A percentile compares a stretch with the other conserved stretches of the same genome.
These are phyloP conservation scores for Amphirosellinia nigrospora DNA, from an alignment of 495 filamentous ascomycete species.

Conservation along the genomic window DNA sequence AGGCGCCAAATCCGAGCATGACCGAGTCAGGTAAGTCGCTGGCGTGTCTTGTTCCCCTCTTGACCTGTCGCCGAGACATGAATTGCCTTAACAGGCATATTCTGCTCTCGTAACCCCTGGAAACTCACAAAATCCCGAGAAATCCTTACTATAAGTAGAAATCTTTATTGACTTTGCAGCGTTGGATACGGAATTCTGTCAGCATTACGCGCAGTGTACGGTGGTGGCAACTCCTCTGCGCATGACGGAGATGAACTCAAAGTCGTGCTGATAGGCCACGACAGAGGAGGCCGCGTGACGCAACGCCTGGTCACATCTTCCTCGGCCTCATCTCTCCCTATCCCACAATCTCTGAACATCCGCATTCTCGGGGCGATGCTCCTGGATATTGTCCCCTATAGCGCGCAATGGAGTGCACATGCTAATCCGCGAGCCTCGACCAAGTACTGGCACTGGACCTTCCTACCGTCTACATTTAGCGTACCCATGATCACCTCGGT, in stretches of 20 bases:
- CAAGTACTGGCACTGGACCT: conserved; percentile 56
- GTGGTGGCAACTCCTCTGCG: neutral
- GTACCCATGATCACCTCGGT: conserved; percentile 48
- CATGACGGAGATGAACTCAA: conserved; percentile 15
- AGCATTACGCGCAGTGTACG: neutral
- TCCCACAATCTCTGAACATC: conserved; percentile 12
- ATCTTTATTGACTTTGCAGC: neutral
- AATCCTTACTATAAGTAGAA: neutral
- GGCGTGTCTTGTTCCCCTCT: neutral
- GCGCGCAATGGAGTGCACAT: conserved; percentile 46
- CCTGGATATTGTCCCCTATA: conserved; percentile 58
- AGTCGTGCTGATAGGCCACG: conserved; percentile 51
- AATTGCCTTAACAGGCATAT: too few relatives aligned
- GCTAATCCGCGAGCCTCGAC: conserved; percentile 33
- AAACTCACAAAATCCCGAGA: neutral
- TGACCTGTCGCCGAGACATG: neutral
- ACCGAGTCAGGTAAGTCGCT: neutral
- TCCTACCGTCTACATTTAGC: conserved; percentile 56
- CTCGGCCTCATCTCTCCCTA: neutral
- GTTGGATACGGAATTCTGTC: conserved; percentile 7
- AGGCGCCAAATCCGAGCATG: conserved; percentile 39
- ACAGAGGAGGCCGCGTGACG: conserved; percentile 54
- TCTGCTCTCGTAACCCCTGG: neutral
- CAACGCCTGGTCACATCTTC: conserved; percentile 51
- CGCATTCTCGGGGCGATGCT: conserved; percentile 43